phyloP scores from a whole-genome alignment of 225 moss, liverwort and hornwort species.

The Sphagnum contortum region DNA sequence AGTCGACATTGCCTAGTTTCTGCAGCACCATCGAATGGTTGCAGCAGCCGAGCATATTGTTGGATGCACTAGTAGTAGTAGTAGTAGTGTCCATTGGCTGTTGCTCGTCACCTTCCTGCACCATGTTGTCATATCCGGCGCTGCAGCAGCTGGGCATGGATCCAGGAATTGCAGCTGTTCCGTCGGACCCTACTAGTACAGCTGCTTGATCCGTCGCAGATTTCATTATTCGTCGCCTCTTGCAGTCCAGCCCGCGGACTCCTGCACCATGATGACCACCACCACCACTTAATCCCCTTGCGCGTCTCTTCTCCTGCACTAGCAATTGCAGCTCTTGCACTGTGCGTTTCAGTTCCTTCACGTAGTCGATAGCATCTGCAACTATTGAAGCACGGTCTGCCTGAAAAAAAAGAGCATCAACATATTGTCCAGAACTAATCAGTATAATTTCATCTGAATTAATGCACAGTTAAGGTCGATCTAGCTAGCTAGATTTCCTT shows the following conservation, averaged over 20 bases:
- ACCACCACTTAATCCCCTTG: not conserved
- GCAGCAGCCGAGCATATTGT: not conserved
- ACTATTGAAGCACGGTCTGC: conserved; percentile 97
- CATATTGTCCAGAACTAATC: not conserved
- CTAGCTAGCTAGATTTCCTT: too few species aligned
- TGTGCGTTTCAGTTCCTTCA: conserved; percentile 78
- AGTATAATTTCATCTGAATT: not conserved
- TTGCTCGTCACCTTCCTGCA: too few species aligned
- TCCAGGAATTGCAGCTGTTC: not conserved
- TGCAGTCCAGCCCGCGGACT: conserved; percentile 6
- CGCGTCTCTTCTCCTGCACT: conserved; percentile 58
- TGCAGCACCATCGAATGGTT: conserved; percentile 8
- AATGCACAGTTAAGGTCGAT: not conserved
- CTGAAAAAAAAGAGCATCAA: conserved; percentile 17
- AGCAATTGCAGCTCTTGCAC: conserved; percentile 65
- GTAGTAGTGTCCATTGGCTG: not conserved
- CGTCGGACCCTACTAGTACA: conserved; percentile 1
- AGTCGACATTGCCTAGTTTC: conserved; percentile 17
- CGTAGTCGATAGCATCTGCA: conserved; percentile 87
- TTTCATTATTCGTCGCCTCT: conserved; percentile 15
- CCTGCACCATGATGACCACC: too few species aligned
- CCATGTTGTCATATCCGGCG: too few species aligned
- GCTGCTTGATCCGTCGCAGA: conserved; percentile 12
- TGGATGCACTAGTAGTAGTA: conserved; percentile 18
- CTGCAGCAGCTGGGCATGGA: too few species aligned